A percentile compares a stretch with the other conserved stretches of the same genome.
Conservation (phyloP, 345 rosid species). For the Rhodamnia argentea region DNA sequence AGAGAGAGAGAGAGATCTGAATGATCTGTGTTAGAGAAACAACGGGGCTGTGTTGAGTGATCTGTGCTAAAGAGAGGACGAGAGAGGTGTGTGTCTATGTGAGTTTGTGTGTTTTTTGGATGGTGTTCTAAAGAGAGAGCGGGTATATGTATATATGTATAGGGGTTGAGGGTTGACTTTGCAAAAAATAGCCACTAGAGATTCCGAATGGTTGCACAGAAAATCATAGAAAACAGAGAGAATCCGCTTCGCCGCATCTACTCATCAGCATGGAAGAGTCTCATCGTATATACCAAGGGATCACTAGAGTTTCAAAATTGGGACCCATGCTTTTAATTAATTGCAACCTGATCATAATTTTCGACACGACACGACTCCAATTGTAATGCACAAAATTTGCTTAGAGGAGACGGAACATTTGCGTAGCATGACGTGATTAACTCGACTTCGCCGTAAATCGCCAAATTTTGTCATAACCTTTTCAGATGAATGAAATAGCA, state of each 20-base stretch:
- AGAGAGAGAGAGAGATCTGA: not conserved
- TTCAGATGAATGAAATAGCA: not conserved
- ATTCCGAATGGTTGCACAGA: slow-evolving; percentile 28
- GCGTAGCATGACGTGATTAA: not conserved
- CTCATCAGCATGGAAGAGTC: slow-evolving; percentile 7
- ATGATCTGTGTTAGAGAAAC: not conserved
- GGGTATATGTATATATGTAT: too few relatives aligned
- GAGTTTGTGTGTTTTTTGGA: not conserved
- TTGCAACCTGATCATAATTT: too few relatives aligned
- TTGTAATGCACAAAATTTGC: not conserved
- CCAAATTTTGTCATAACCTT: not conserved
- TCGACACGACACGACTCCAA: not conserved
- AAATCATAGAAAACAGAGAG: not conserved
- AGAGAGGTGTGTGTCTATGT: not conserved
- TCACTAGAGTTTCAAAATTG: not conserved
- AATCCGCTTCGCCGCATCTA: slow-evolving; percentile 65
- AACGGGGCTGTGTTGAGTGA: not conserved
- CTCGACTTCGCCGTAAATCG: not conserved
- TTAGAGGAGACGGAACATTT: not conserved
- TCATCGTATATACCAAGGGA: slow-evolving; percentile 52
- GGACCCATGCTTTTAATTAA: not conserved
- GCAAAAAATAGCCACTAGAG: slow-evolving; percentile 21
- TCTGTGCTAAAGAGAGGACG: not conserved
- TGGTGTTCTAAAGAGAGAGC: slow-evolving; percentile 1
- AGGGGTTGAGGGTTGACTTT: slow-evolving; percentile 35